These are phyloP conservation scores for Tuber indicum DNA, from an alignment of 495 filamentous ascomycete genomes.

Conservation along the genomic window DNA sequence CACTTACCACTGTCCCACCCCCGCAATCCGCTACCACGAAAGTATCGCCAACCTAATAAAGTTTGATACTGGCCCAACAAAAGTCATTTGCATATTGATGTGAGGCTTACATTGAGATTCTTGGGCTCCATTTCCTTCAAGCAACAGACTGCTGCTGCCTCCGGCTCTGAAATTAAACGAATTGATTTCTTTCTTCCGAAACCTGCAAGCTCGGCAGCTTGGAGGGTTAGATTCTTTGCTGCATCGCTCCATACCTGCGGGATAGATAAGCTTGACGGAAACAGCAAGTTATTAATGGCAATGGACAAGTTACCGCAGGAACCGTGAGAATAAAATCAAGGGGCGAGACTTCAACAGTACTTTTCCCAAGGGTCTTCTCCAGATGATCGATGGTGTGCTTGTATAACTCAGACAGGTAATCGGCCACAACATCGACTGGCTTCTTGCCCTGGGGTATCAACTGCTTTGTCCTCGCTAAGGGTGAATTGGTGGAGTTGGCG, in stretches of 20 bases:
- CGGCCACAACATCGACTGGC: constrained; percentile 42
- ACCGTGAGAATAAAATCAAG: constrained; percentile 50
- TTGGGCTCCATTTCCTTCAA: constrained; percentile 25
- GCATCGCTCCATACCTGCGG: constrained; percentile 49
- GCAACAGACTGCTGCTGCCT: constrained; percentile 32
- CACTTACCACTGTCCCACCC: constrained; percentile 56
- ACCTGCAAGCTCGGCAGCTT: constrained; percentile 49
- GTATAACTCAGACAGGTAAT: constrained; percentile 48
- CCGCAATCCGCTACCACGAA: constrained; percentile 69
- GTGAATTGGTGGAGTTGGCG: constrained; percentile 12
- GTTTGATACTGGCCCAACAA: neutral
- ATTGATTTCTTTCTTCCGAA: constrained; percentile 48
- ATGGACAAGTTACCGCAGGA: constrained; percentile 43
- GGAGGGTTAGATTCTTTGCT: constrained; percentile 48
- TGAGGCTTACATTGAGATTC: constrained; percentile 13
- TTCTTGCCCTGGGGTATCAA: constrained; percentile 27
- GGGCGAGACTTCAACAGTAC: constrained; percentile 35
- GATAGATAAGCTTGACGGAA: neutral
- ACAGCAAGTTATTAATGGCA: no score
- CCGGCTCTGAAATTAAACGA: constrained; percentile 56
- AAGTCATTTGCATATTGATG: neutral
- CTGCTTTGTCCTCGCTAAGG: constrained; percentile 22
- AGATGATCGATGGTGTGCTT: constrained; percentile 45
- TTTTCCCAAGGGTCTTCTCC: constrained; percentile 42
- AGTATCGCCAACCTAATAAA: constrained; percentile 52